phyloP scores from a whole-genome alignment of 805 yeast genomes.

The Wickerhamomyces rabaulensis region DNA sequence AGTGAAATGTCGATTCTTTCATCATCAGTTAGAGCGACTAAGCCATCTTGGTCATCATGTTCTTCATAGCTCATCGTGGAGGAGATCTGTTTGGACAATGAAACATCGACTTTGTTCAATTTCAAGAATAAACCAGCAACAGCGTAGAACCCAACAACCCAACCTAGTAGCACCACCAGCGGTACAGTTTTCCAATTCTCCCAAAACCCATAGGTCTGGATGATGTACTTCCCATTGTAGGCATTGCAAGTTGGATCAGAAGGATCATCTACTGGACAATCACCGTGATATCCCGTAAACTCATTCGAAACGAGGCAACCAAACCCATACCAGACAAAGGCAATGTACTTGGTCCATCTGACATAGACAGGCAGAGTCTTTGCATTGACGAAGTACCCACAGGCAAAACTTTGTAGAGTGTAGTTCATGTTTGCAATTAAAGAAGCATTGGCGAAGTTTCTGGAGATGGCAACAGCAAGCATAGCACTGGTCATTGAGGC shows the following conservation, averaged over 20 bases:
- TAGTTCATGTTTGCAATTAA: conserved; percentile 21
- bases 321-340: conserved; percentile 75
- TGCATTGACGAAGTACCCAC: conserved; percentile 77
- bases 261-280: conserved; percentile 38
- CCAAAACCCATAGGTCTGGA: conserved; percentile 56
- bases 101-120: conserved; percentile 32
- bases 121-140: conserved; percentile 44
- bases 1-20: conserved; percentile 14
- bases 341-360: conserved; percentile 74
- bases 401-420: conserved; percentile 63
- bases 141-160: conserved; percentile 49
- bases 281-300: conserved; percentile 57
- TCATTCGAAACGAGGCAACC: conserved; percentile 65
- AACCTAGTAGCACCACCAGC: conserved; percentile 51
- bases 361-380: conserved; percentile 77
- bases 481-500: conserved; percentile 55
- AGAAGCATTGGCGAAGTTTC: conserved; percentile 22
- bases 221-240: conserved; percentile 49
- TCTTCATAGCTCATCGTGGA: conserved; percentile 4
- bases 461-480: conserved; percentile 23
- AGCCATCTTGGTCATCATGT: background rate
- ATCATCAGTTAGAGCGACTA: background rate
- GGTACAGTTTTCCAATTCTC: conserved; percentile 64
- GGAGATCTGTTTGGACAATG: conserved; percentile 19
- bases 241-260: conserved; percentile 33